These are phyloP conservation scores for Mortierella claussenii DNA, from an alignment of 192 early-diverging fungal species.

Conservation along the genomic window DNA sequence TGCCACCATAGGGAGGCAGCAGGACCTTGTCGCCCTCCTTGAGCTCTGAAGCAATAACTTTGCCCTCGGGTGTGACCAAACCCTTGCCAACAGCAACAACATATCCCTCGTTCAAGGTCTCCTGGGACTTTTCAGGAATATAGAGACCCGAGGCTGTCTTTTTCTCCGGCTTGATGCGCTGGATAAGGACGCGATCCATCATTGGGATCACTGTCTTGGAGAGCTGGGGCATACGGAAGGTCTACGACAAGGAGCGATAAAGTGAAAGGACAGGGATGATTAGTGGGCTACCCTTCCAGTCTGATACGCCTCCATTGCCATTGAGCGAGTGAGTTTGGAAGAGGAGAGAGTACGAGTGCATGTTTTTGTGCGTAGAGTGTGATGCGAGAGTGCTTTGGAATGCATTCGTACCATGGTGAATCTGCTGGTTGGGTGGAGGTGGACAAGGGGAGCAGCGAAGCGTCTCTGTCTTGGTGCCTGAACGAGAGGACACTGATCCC, in stretches of 20 bases:
- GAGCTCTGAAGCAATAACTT: conserved; percentile 80
- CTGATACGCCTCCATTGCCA: too few species aligned
- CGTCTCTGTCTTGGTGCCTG: too few species aligned
- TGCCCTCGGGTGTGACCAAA: conserved; percentile 85
- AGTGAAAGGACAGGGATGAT: too few species aligned
- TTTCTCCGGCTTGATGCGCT: conserved; percentile 93
- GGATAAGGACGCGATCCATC: conserved; percentile 97
- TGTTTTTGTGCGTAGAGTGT: too few species aligned
- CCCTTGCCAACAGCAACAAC: conserved; percentile 97
- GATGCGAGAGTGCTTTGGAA: too few species aligned
- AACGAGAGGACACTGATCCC: too few species aligned
- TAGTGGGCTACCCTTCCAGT: too few species aligned
- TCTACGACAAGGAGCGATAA: conserved; percentile 4
- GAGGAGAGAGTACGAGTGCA: too few species aligned
- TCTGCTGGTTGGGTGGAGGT: too few species aligned
- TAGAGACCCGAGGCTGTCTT: conserved; percentile 95
- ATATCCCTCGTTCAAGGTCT: conserved; percentile 94
- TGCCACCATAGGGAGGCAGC: conserved; percentile 95
- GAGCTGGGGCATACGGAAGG: conserved; percentile 47
- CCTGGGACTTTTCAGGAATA: conserved; percentile 98
- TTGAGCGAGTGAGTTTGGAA: too few species aligned
- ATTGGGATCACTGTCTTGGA: conserved; percentile 93
- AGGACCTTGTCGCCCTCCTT: conserved; percentile 95
- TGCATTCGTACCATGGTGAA: too few species aligned
- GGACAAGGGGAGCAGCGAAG: too few species aligned